Base-by-base conservation (phyloP, 1,284 basidiomycete genomes). In the Pyrrhoderma noxium region DNA sequence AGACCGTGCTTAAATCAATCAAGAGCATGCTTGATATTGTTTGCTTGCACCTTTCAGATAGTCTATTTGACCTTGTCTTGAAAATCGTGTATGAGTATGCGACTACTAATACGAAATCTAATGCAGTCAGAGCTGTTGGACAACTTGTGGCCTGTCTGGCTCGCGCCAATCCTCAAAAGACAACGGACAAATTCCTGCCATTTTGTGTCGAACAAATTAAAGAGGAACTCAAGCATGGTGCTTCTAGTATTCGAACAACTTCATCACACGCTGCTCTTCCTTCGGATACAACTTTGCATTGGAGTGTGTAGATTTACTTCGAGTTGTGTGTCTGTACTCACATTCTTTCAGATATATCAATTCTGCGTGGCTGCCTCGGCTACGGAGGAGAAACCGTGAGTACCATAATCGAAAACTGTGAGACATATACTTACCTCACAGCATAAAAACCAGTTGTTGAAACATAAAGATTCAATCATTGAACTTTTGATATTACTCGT, bases 241-340 rank as follows among this genome's bases (percentile, higher is more conserved):
- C 96, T 0, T 94, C 92, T n/a, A 90, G 89, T 53, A 75, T 85
- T 34, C 76, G 92, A 25, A 97, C 92, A 7, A 98, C 93, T 1
- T 93, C 92, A 0, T 82, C 82, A 4, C 80, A 86, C 57, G 77
- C 81, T 16, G 87, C 91, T 0, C 75, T 90, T 1, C 82, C 91
- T 3, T 89, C 89, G 4, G 95, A 99, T 62, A 93, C 92, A 1
- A 87, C 91, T 1, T 71, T 99, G 48, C 93, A 97, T 65, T 98
- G 94, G 92, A 93, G 88, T 89, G 61, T 65, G 88, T 69, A 46
- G 53, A 47, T 59, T 47, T 14, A 45, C 25, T 21, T 56, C 45
- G 9, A 36, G 38, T 41, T 19, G 31, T 45, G 39, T 49, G 19
- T 44, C 39, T 38, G 36, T 48, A 44, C 49, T 46, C 47, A 43